These are phyloP conservation scores for Pyrenophora tritici-repentis DNA, from an alignment of 2,329 filamentous ascomycete genomes.

Conservation along the genomic window DNA sequence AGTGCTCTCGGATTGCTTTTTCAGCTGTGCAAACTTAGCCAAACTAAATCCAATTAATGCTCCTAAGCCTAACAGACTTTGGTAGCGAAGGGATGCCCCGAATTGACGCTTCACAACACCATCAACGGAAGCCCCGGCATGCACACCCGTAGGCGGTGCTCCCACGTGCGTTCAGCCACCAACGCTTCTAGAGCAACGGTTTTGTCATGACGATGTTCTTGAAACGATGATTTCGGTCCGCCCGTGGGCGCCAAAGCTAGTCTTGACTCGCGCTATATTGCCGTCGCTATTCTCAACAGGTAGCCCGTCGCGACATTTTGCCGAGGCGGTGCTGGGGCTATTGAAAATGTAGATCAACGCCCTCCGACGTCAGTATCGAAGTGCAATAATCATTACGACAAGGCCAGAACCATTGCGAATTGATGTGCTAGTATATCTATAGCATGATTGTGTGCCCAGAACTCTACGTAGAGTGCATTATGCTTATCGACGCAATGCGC, in stretches of 20 bases:
- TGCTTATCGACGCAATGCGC: too few relatives aligned
- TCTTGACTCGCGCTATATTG: constrained; percentile 16
- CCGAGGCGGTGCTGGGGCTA: constrained; percentile 3
- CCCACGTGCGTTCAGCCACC: constrained; percentile 5
- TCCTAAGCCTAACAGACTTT: too few relatives aligned
- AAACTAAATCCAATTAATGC: too few relatives aligned
- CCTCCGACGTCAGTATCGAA: neutral
- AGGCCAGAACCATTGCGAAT: neutral
- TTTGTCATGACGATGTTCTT: constrained; percentile 16
- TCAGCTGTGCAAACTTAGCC: too few relatives aligned
- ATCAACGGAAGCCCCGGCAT: neutral
- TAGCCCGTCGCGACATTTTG: neutral
- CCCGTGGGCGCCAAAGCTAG: constrained; percentile 11
- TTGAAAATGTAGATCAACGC: neutral
- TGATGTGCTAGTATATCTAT: too few relatives aligned
- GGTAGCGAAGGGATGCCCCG: too few relatives aligned
- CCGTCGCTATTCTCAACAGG: constrained; percentile 8
- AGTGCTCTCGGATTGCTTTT: neutral
- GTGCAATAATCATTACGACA: neutral
- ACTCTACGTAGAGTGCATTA: too few relatives aligned
- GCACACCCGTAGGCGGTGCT: constrained; percentile 1
- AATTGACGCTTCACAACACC: neutral
- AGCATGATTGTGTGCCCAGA: too few relatives aligned
- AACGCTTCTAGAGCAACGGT: constrained; percentile 13
- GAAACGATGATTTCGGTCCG: constrained; percentile 12